Evolutionary conservation across 2,329 filamentous ascomycete genomes (phyloP), one percentile per base, ranked within the genome.

Genomic region (Ciborinia camelliae): DNA sequence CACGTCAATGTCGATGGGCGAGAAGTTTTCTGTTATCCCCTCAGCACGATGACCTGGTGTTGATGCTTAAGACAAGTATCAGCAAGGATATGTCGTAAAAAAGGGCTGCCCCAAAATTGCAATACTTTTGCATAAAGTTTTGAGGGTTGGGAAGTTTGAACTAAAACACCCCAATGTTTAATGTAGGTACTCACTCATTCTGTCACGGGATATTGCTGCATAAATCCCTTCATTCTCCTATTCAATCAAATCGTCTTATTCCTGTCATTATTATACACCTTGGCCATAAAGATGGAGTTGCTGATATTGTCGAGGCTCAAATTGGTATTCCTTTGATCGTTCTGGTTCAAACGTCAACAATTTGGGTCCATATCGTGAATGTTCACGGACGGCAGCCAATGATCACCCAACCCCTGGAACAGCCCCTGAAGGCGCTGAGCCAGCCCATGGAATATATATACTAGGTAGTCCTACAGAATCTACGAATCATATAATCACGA

Each of bases 1-100:
- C 28, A 69, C 64, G 50, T 74, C 72, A 64, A 72, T 66, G 50
- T 72, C 70, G 63, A 72, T 68, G 45, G 71, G 71, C 35, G 68
- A 68, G 61, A 69, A 68, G 59, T 55, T 68, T 65, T 58, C 67
- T 55, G 68, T 68, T 66, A 69, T 66, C 64, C 72, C 67, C 63
- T 73, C 73, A 65, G 67, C 67, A 64, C 68, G 65, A 65, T 65
- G 69, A 55, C 71, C 70, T 66, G 67, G 67, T 66, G 67, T 67
- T 67, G 68, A 69, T 68, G 67, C 70, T 71, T 72, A 43, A 62
- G 64, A 62, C 65, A 64, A 60, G 63, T 57, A 64, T 73, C 67
- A 73, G 71, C 68, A 69, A 67, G 68, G 66, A 70, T 68, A 53
- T 55, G 53, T 45, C 28, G 43, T 26, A 50, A 28, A 63, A 35